Conservation (phyloP, 2,329 filamentous ascomycete species). For the Helotiales sp. region DNA sequence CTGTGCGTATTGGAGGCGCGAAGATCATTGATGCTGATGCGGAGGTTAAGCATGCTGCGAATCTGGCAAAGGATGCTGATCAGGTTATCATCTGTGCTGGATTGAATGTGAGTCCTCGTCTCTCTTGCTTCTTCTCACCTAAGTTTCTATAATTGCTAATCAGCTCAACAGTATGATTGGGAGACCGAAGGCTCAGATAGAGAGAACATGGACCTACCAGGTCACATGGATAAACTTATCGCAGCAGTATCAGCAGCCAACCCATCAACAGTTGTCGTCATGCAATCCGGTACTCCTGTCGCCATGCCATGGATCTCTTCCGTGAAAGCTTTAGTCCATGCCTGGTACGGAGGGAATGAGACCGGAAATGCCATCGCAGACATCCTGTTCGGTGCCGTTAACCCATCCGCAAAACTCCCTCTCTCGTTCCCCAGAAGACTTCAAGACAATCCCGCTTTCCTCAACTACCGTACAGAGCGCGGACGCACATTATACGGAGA, state of each 20-base stretch:
- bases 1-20: conserved; percentile 61
- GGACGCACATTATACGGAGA: conserved; percentile 75
- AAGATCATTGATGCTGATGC: conserved; percentile 56
- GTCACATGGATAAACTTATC: conserved; percentile 70
- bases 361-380: conserved; percentile 80
- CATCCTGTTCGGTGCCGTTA: conserved; percentile 71
- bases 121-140: neutral
- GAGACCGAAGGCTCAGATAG: conserved; percentile 79
- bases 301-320: conserved; percentile 67
- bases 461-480: conserved; percentile 72
- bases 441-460: conserved; percentile 72
- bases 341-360: conserved; percentile 88
- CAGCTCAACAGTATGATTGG: conserved; percentile 65
- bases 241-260: conserved; percentile 65
- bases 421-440: conserved; percentile 68
- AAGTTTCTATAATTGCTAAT: neutral
- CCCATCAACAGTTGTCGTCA: conserved; percentile 68
- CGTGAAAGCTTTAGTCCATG: conserved; percentile 63
- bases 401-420: conserved; percentile 74
- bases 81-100: conserved; percentile 79
- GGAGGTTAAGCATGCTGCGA: conserved; percentile 66
- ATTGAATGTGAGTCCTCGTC: conserved; percentile 54
- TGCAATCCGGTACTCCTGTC: conserved; percentile 76
- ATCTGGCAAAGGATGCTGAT: conserved; percentile 67
- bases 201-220: conserved; percentile 75